Base-by-base conservation (phyloP, 371 early-diverging fungal species). In the Zopfochytrium polystomum region DNA sequence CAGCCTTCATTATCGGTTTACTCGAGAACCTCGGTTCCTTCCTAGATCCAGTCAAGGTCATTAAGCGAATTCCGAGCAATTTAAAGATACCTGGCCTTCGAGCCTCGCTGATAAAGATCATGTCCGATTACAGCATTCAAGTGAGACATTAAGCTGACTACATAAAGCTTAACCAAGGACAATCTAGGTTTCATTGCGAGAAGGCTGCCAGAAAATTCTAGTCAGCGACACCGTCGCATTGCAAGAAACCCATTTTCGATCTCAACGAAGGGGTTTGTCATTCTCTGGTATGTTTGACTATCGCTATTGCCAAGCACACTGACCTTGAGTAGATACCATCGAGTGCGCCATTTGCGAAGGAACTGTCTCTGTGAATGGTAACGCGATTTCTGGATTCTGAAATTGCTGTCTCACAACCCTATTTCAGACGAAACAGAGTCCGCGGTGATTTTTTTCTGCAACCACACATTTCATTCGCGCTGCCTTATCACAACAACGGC, bases 51-150 rank as follows among this genome's bases (percentile, higher is more conserved):
- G 76, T 91, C 29, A 72, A 82, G 7, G 60, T 95, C 23, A 86
- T 96, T 50, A 73, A 81, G 48, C 79, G 84, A 43, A 92, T 96
- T 60, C 93, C 94, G 2, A 74, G 84, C 34, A 83, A 85, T 0
- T 72, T 93, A 20, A 71, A 81, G 46, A 90, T 96, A 4, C 90
- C 91, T 0, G 91, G 87, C 4, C 75, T 96, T 3, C 88, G 89
- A 34, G 74, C 79, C 0, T 85, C 92, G 0, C 68, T 96, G 47
- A 79, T 92, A 2, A 88, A 90, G 57, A 89, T 96, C 44, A 73
- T 95, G 62, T 86, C 89, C 49, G 96, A 95, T 66, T 91, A 85
- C 57, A 87, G 90, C 38, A 78, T 94, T n/a, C 95, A 95, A 70
- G 87, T 89, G 50, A 52, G 68, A 29, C 5, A 13, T 11, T 20